These are phyloP conservation scores for Penicillium psychrofluorescens DNA, from an alignment of 495 filamentous ascomycete genomes.

Conservation along the genomic window DNA sequence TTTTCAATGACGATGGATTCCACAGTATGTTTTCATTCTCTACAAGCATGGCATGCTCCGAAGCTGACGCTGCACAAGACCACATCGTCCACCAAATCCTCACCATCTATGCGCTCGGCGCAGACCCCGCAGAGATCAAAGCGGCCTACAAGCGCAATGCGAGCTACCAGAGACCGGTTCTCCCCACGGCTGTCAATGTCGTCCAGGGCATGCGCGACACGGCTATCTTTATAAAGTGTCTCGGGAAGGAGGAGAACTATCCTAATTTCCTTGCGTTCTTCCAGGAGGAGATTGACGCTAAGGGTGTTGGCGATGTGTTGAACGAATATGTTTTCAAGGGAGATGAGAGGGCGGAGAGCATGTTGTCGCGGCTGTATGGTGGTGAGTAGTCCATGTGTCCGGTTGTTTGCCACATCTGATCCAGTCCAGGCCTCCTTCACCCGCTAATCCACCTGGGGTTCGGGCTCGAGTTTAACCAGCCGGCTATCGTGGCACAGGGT, in stretches of 20 bases:
- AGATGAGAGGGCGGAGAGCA: conserved; percentile 51
- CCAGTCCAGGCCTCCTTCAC: conserved; percentile 57
- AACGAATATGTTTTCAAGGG: conserved; percentile 58
- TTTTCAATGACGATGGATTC: conserved; percentile 62
- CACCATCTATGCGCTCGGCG: conserved; percentile 69
- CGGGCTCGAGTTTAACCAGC: conserved; percentile 72
- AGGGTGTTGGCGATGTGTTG: conserved; percentile 52
- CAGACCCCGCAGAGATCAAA: conserved; percentile 47
- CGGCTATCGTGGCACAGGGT: conserved; percentile 73
- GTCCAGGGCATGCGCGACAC: conserved; percentile 46
- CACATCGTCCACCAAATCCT: conserved; percentile 72
- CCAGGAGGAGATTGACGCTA: conserved; percentile 56
- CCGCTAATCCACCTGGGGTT: conserved; percentile 82
- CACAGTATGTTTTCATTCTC: conserved; percentile 45
- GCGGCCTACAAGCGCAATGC: conserved; percentile 52
- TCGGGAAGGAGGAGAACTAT: conserved; percentile 51
- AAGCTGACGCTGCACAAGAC: conserved; percentile 18
- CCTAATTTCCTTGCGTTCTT: conserved; percentile 66
- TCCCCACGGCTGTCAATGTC: conserved; percentile 31
- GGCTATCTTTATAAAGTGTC: conserved; percentile 41
- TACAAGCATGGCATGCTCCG: not conserved
- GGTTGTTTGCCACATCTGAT: not conserved
- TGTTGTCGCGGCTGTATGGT: conserved; percentile 51
- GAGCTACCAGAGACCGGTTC: conserved; percentile 50
- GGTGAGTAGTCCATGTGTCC: conserved; percentile 26